Percentiles rank a stretch among this genome's conserved stretches.
Conservation (phyloP, 345 rosid genomes). For the Brassica rapa region DNA sequence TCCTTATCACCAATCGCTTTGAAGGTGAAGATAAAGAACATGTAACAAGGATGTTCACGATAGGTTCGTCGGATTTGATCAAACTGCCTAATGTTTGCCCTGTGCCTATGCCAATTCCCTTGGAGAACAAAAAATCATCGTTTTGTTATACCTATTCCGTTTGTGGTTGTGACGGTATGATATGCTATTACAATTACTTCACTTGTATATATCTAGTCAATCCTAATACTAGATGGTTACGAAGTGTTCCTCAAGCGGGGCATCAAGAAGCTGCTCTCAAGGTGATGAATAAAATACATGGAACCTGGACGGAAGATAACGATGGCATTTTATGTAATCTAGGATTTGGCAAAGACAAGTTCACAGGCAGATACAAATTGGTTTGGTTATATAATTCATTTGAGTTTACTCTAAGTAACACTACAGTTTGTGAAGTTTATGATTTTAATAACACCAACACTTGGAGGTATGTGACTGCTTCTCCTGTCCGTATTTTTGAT, state of each 20-base stretch:
- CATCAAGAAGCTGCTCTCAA: not conserved
- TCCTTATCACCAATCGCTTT: not conserved
- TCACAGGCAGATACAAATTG: not conserved
- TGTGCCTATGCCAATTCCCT: not conserved
- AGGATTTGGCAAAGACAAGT: slow-evolving; percentile 4
- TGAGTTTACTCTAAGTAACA: not conserved
- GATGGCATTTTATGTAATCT: not conserved
- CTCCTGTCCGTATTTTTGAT: not conserved
- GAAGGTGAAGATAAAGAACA: not conserved
- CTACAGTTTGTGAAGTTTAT: not conserved
- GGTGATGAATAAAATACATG: no score
- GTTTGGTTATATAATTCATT: slow-evolving; percentile 4
- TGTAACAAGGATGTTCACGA: not conserved
- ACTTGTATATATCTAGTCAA: not conserved
- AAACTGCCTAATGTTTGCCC: not conserved
- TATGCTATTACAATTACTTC: not conserved
- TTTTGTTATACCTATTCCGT: not conserved
- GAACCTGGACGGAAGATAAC: no score
- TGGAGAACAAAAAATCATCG: not conserved
- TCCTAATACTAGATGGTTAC: slow-evolving; percentile 2
- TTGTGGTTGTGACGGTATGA: slow-evolving; percentile 11
- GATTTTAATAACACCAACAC: not conserved
- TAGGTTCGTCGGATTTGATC: not conserved
- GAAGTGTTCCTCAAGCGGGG: slow-evolving; percentile 9
- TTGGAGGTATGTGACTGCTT: slow-evolving; percentile 4